A percentile compares a stretch with the other conserved stretches of the same genome.
Evolutionary conservation across 345 rosid species (phyloP).

Genomic region (Melaleuca quinquenervia): DNA sequence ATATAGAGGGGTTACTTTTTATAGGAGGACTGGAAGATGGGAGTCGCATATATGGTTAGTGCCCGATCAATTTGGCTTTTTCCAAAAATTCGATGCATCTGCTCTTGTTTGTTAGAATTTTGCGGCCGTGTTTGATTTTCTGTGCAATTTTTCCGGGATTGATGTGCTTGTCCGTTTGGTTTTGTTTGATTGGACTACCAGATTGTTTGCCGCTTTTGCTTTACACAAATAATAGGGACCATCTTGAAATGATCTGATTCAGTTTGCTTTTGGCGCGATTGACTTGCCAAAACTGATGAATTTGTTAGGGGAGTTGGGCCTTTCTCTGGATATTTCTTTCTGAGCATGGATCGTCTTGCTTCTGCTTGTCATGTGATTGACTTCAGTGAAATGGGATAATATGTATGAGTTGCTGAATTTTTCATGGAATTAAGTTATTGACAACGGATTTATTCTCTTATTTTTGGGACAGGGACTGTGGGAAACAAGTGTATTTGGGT

Average conservation of each 20-base stretch:
- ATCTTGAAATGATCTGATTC: neutral
- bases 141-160: neutral
- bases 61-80: neutral
- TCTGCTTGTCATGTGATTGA: neutral
- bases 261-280: neutral
- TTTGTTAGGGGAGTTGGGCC: neutral
- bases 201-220: neutral
- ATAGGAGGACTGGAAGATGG: slow-evolving; percentile 94
- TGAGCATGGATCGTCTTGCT: neutral
- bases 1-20: slow-evolving; percentile 95
- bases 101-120: neutral
- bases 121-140: neutral
- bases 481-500: slow-evolving; percentile 97
- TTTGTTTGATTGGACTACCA: neutral
- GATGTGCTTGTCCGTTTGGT: neutral
- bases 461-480: slow-evolving; percentile 70
- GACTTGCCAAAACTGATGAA: neutral
- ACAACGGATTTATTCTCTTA: neutral
- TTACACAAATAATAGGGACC: neutral
- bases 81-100: neutral
- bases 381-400: neutral
- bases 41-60: slow-evolving; percentile 94
- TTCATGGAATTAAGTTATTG: neutral
- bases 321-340: neutral
- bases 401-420: neutral